Evolutionary conservation across 2,329 filamentous ascomycete genomes (phyloP), one percentile per base, ranked within the genome.

Genomic region (Lasiodiplodia hormozganensis): DNA sequence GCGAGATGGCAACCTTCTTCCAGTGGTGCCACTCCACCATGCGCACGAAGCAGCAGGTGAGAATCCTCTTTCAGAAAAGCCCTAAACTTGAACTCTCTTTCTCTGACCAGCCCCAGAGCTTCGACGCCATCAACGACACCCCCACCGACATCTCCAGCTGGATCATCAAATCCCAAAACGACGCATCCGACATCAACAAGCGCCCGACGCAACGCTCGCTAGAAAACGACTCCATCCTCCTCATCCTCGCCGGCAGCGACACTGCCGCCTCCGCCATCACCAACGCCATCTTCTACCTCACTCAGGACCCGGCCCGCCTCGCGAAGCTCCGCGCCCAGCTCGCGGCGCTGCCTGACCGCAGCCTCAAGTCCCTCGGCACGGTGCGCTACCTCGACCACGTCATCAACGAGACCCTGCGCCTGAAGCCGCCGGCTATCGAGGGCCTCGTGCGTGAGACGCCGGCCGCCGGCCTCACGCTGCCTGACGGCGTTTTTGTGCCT

Each of bases 371-470:
- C 14, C 69, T 71, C 40, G 76, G 73, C 43, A 70, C 72, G 0
- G 68, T 79, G 21, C 34, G 72, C 1, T 74, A 77, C 49, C 75
- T 83, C 14, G 80, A 82, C 65, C 79, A 75, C 18, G 72, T 77
- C n/a, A 82, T 83, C 73, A 78, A 83, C 66, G 82, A 84, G 69
- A 74, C 80, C 0, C 71, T 83, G 2, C 77, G 82, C 23, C 73
- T 84, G 2, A 75, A 82, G 62, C 81, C 82, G 2, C 75, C 81
- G 0, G 77, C 82, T 0, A 78, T 80, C 0, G 76, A 74, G 4
- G 79, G 76, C 0, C 54, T 81, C 18, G 73, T 74, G 25, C 74
- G 82, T 1, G 58, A 77, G 10, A 82, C 81, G 1, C 81, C 81
- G 6, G 62, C 77, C 18, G 73, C 77, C 60, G 81, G 81, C 21